Percentiles rank a stretch among this genome's conserved stretches.
Conservation (phyloP, 139 green algal species). For the Micractinium conductrix region DNA sequence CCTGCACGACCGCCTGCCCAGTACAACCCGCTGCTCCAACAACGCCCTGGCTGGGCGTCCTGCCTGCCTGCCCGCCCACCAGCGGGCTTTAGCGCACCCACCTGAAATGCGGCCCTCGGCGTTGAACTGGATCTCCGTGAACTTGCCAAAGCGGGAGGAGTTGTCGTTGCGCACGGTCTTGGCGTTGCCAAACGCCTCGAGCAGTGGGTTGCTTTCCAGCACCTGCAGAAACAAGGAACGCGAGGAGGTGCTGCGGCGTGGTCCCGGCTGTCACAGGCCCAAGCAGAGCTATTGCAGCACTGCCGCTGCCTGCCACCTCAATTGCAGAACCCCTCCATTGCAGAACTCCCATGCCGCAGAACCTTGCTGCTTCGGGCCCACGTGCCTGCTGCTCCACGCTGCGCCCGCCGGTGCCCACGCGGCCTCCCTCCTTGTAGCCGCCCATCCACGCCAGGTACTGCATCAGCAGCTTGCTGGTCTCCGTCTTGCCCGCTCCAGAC, state of each 20-base stretch:
- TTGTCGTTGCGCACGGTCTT: slow-evolving; percentile 99
- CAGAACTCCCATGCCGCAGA: too few species aligned
- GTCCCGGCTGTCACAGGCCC: too few species aligned
- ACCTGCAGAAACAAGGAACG: slow-evolving; percentile 59
- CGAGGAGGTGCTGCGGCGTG: neutral
- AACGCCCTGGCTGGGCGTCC: neutral
- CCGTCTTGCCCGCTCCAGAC: slow-evolving; percentile 98
- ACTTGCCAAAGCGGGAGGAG: slow-evolving; percentile 98
- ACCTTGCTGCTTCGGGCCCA: too few species aligned
- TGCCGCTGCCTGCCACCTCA: too few species aligned
- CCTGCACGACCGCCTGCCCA: neutral
- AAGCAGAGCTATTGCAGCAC: too few species aligned
- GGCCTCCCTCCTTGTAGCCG: slow-evolving; percentile 60
- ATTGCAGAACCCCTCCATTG: too few species aligned
- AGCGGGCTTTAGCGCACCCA: too few species aligned
- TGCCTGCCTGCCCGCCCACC: neutral
- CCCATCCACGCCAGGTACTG: slow-evolving; percentile 90
- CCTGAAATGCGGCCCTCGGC: slow-evolving; percentile 75
- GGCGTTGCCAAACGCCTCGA: slow-evolving; percentile 99
- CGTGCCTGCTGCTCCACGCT: slow-evolving; percentile 80
- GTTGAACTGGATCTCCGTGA: slow-evolving; percentile 99
- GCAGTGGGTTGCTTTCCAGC: slow-evolving; percentile 96
- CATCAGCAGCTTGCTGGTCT: slow-evolving; percentile 99
- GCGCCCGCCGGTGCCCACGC: slow-evolving; percentile 45
- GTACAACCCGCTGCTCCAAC: neutral